Evolutionary conservation across 352 stramenopile species (phyloP), one percentile per base, ranked within the genome.

Genomic region (Globisporangium perplexum): DNA sequence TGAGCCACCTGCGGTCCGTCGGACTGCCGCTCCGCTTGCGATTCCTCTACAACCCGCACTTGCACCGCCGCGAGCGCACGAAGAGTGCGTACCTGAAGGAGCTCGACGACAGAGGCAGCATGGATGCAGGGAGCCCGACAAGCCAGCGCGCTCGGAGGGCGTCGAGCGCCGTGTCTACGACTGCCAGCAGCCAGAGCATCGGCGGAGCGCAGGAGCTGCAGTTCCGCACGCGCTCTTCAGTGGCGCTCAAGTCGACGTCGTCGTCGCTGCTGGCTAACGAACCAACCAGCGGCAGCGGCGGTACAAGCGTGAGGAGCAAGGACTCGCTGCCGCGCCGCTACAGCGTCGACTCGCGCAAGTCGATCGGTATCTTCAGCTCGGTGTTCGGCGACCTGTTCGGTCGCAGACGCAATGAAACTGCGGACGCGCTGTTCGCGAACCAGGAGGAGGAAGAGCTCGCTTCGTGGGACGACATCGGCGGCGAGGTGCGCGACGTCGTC

Each of bases 311-410:
- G 52, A 4, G 55, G 20, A 17, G 42, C 44, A 12, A 47, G 17
- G 33, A 24, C 5, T 18, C 54, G 2, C 53, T 53, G 31, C 57
- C 74, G 24, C 62, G 76, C 8, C 81, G 74, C 51, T 82, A 82
- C 54, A 86, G 66, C 39, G 70, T 86, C 28, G 75, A 90, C 50
- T 62, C 67, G 10, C 72, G 70, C 12, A 73, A 71, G 17, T 69
- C 68, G 1, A 65, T 71, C 30, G 63, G 74, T 36, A 66, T 88
- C 20, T 81, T 90, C 48, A 70, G 69, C 10, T 73, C 71, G 1
- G 71, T 93, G 26, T 82, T 93, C 53, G 71, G 67, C 24, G 77
- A 93, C 56, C 64, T 88, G 23, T 90, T 93, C 68, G 75, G 82
- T 4, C 65, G 72, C 22, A 76, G 80, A 22, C 71, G 74, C 48